phyloP scores from a whole-genome alignment of 306 rosid genomes.

The Sophora flavescens region DNA sequence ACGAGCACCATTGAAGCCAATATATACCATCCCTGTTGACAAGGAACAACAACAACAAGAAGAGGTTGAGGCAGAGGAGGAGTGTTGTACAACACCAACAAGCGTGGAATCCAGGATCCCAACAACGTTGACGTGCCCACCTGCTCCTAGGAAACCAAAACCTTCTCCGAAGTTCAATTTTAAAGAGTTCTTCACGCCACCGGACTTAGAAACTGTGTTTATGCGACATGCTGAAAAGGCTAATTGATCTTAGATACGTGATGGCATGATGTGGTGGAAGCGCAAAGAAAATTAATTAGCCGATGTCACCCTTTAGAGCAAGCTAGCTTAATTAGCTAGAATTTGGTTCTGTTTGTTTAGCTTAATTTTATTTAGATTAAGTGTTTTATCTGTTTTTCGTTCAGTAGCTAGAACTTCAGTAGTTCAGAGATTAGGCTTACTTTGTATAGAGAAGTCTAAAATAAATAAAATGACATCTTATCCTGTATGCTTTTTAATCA shows the following conservation, averaged over 20 bases:
- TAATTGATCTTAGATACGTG: conserved; percentile 22
- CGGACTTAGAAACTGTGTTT: conserved; percentile 77
- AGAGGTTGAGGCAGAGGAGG: conserved; percentile 43
- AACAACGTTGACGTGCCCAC: conserved; percentile 66
- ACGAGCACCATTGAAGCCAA: conserved; percentile 71
- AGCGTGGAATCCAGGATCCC: conserved; percentile 68
- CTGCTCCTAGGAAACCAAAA: conserved; percentile 78
- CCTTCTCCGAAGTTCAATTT: conserved; percentile 63
- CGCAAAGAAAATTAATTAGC: not conserved
- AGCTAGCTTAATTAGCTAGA: not conserved
- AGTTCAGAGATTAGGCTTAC: conserved; percentile 40
- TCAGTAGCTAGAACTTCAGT: conserved; percentile 27
- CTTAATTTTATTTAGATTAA: conserved; percentile 28
- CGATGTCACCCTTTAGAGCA: not conserved
- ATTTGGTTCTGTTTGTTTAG: conserved; percentile 20
- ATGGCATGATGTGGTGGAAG: conserved; percentile 28
- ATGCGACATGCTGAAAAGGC: conserved; percentile 63
- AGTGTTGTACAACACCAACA: conserved; percentile 71
- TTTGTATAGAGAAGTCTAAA: conserved; percentile 42
- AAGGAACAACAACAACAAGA: conserved; percentile 25
- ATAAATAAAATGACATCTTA: conserved; percentile 30
- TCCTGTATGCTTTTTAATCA: not conserved
- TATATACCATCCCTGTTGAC: conserved; percentile 50
- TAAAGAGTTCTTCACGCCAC: conserved; percentile 74
- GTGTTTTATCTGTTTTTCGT: conserved; percentile 24